Base-by-base conservation (phyloP, 2,329 filamentous ascomycete genomes). In the Penicillium sp. region DNA sequence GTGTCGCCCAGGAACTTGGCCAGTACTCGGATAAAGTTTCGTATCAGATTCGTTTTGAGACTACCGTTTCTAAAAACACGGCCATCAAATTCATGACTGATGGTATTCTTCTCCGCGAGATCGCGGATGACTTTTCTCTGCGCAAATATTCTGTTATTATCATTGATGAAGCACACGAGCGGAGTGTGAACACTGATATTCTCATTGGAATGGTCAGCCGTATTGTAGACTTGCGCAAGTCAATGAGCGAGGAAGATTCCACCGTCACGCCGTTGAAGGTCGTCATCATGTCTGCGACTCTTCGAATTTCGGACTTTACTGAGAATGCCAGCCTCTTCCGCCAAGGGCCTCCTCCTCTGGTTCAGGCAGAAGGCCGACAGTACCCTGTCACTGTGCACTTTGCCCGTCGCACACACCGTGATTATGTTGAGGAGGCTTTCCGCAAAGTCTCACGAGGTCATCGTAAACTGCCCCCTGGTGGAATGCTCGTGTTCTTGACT, bases 21-120 rank as follows among this genome's bases (percentile, higher is more conserved):
- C 81, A 89, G 45, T 85, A 88, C 65, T 86, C 86, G n/a, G 80
- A 87, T 25, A 83, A 84, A 46, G 92, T 99, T 6, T 90, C 90
- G 4, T 95, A 97, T 71, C 94, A 92, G 71, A 97, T 99, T 65
- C 89, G 95, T 23, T 99, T 97, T 62, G 94, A 99, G 69, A 91
- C 89, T 48, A 93, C 87, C 0, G 86, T 89, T 1, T 85, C 86
- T 47, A 80, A 86, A 26, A 88, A 91, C 50, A 99, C 94, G 0
- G 89, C 90, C 6, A 85, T 99, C 72, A 99, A 99, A 72, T 99
- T 97, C 76, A 97, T 99, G 92, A 99, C 94, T 0, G 94, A 99
- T 73, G 94, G 94, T 82, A 92, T 99, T 26, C 79, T 99, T 56
- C 82, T 99, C 9, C 87, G 94, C 54, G 94, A 99, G 73, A 88